Evolutionary conservation across 305 asterid genomes (phyloP), one percentile per base, ranked within the genome.

Genomic region (Fraxinus angustifolia): DNA sequence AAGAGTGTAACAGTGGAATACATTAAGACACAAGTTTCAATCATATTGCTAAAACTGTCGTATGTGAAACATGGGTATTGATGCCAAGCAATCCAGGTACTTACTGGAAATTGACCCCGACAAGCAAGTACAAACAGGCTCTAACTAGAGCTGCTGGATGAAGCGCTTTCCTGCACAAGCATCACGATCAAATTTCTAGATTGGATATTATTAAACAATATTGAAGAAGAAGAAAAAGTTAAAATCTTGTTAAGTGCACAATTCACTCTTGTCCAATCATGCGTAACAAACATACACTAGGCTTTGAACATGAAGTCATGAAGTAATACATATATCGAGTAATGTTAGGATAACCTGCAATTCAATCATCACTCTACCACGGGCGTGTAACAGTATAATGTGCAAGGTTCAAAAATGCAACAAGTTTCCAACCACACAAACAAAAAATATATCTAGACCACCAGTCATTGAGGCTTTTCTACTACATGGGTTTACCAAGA

Each of bases 101-200:
- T n/a, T 21, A 16, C 34, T 65, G 28, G 36, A 78, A 76, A 74
- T 28, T 23, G 5, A 83, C 40, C 2, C 60, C 34, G 38, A 58
- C 0, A 14, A 48, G 17, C 28, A 8, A 42, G 53, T 19, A 19
- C 75, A 68, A 67, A 36, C 23, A 6, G 10, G 45, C 33, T 80
- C 86, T 88, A 88, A 60, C 79, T 81, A 40, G 89, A 90, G 84
- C 84, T 83, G 70, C 83, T 67, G 53, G 86, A 76, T 33, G 89
- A 65, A 34, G 84, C 85, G 73, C 80, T 85, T 82, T 90, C 90
- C 95, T 92, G 93, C 35, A 40, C 5, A n/a, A 40, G 53, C n/a
- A 72, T 87, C 70, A 79, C 75, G 3, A 45, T 45, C 56, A 45
- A 12, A 45, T 45, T 45, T 45, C n/a, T 2, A 45, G 33, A 17